Evolutionary conservation across 345 rosid genomes (phyloP).

Genomic region (Acer yangbiense): DNA sequence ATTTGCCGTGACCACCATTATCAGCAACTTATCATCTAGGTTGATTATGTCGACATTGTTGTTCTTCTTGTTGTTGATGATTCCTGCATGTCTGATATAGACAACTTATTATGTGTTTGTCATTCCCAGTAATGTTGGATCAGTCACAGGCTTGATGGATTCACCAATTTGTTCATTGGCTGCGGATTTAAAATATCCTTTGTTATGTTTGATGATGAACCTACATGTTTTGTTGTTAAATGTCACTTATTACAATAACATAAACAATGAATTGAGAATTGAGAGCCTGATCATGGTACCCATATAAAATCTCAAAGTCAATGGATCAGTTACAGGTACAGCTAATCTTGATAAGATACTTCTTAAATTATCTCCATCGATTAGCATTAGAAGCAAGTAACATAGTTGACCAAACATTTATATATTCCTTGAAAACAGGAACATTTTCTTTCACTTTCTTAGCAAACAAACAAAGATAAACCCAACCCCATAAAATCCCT

Average conservation of each 20-base stretch:
- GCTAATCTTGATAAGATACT: background rate
- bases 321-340: background rate
- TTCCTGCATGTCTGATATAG: background rate
- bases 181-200: background rate
- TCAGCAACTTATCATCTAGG: too few species aligned
- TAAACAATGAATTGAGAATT: background rate
- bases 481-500: background rate
- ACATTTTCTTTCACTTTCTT: constrained; percentile 1
- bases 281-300: background rate
- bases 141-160: background rate
- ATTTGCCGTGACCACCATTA: background rate
- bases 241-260: background rate
- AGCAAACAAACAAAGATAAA: background rate
- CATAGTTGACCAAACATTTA: constrained; percentile 1
- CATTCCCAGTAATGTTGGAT: background rate
- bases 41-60: too few species aligned
- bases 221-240: too few species aligned
- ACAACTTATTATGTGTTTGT: background rate
- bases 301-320: background rate
- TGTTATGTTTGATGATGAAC: too few species aligned
- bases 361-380: constrained; percentile 10
- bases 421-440: background rate
- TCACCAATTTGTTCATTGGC: background rate
- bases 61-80: too few species aligned
- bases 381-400: background rate